A percentile compares a stretch with the other conserved stretches of the same genome.
Evolutionary conservation across 495 filamentous ascomycete species (phyloP).

Genomic region (Hyphodiscus hymeniophilus): DNA sequence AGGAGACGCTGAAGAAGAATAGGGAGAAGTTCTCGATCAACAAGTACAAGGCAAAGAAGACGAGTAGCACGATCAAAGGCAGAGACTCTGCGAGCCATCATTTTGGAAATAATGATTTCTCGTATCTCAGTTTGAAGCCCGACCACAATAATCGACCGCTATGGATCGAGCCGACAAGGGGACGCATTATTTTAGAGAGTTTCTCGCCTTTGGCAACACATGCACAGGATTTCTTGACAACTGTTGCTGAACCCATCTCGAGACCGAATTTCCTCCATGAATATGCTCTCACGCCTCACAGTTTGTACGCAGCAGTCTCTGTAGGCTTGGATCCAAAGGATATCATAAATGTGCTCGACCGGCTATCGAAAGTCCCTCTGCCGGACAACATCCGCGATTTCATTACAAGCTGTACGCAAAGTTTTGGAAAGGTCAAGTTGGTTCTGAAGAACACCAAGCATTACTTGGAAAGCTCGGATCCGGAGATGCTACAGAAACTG

Average conservation of each 20-base stretch:
- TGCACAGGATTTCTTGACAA: conserved; percentile 91
- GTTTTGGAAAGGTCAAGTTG: conserved; percentile 91
- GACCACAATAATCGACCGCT: conserved; percentile 85
- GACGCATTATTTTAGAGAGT: conserved; percentile 88
- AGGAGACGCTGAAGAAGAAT: conserved; percentile 40
- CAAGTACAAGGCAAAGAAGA: conserved; percentile 27
- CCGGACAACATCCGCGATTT: conserved; percentile 70
- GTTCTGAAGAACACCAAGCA: conserved; percentile 91
- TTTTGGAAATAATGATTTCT: conserved; percentile 60
- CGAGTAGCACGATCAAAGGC: conserved; percentile 13
- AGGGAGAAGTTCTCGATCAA: conserved; percentile 57
- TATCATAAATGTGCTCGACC: conserved; percentile 81
- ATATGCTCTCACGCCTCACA: conserved; percentile 85
- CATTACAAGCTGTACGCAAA: conserved; percentile 76
- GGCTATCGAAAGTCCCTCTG: conserved; percentile 77
- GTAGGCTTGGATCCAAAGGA: conserved; percentile 81
- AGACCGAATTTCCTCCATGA: conserved; percentile 85
- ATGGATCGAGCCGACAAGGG: conserved; percentile 82
- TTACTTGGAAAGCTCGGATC: conserved; percentile 86
- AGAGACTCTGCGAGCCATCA: conserved; percentile 37
- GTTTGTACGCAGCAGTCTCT: conserved; percentile 89
- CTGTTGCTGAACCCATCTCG: conserved; percentile 87
- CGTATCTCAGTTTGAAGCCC: conserved; percentile 69
- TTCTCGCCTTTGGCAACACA: conserved; percentile 79
- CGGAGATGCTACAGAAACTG: conserved; percentile 73